phyloP scores from a whole-genome alignment of 1,284 basidiomycete species.

The Trichosporon asahii region DNA sequence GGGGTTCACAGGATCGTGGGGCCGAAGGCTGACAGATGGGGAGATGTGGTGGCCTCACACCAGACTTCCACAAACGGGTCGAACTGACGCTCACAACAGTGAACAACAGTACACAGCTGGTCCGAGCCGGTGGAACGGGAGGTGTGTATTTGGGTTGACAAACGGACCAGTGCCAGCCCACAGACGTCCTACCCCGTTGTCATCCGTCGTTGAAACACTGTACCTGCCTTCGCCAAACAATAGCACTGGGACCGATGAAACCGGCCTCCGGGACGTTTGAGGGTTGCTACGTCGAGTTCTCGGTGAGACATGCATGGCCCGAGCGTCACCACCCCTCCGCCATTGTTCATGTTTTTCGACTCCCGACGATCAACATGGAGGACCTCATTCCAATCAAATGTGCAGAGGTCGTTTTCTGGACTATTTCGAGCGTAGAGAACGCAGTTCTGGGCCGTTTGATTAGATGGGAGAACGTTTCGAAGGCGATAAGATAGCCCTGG shows the following conservation, averaged over 20 bases:
- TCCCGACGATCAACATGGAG: background rate
- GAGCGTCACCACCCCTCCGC: background rate
- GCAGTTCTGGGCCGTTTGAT: background rate
- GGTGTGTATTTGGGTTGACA: background rate
- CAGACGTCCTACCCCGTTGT: background rate
- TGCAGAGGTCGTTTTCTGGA: background rate
- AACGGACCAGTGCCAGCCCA: background rate
- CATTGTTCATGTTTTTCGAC: background rate
- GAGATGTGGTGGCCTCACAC: background rate
- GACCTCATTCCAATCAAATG: conserved; percentile 11
- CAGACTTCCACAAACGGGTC: background rate
- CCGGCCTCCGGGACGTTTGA: background rate
- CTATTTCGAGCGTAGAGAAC: background rate
- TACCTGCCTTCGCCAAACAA: background rate
- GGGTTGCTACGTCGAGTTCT: background rate
- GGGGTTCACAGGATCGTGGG: background rate
- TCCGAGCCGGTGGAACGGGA: background rate
- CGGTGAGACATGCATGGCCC: background rate
- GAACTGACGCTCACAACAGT: background rate
- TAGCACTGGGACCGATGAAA: background rate
- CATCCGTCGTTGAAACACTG: background rate
- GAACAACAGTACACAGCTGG: no score
- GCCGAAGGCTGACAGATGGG: background rate
- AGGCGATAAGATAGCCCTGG: background rate
- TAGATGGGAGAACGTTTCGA: background rate